Base-by-base conservation (phyloP, 208 protist genomes). In the Lotmaria passim region DNA sequence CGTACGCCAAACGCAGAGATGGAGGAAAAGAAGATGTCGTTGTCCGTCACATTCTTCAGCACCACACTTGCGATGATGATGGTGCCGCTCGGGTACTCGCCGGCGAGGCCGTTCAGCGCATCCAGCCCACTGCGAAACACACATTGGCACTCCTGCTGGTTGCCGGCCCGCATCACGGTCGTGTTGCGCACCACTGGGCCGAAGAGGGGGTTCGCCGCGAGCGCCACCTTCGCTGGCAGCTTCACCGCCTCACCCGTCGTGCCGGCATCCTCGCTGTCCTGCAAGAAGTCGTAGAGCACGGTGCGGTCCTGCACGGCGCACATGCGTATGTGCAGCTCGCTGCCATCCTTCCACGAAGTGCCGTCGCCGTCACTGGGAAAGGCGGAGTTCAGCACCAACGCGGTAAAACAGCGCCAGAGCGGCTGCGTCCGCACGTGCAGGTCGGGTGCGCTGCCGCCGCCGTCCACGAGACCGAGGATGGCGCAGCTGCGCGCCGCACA, bases 151-250 rank as follows among this genome's bases (percentile, higher is more conserved):
- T 52, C 63, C 31, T 21, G 8, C 53, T 50, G 8, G 31, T 28
- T 63, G 15, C 28, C 64, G 0, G 55, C 63, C 34, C 64, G 50
- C 51, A 58, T 41, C 43, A 78, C 53, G 12, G 67, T 70, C 19
- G 65, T 69, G 60, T 79, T 79, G 57, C 53, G 43, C 36, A 89
- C 62, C 11, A 79, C 78, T 1, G 74, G 64, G 24, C 83, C 83
- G 7, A 75, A 79, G 39, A 89, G 67, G 0, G 83, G 79, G 14
- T 73, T 79, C 12, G 56, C 69, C 7, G 53, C 69, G 7, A 83
- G 46, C 36, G 44, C 44, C 21, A 75, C 62, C 7, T 43, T 57
- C 19, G 36, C 41, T 5, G 33, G 31, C 52, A 33, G 23, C 55
- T 41, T 23, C 15, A 50, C 3, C 24, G 50, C 21, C 24, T 24